Percentiles rank a stretch among this genome's conserved stretches.
Evolutionary conservation across 306 rosid genomes (phyloP).

Genomic region (Corylus americana): DNA sequence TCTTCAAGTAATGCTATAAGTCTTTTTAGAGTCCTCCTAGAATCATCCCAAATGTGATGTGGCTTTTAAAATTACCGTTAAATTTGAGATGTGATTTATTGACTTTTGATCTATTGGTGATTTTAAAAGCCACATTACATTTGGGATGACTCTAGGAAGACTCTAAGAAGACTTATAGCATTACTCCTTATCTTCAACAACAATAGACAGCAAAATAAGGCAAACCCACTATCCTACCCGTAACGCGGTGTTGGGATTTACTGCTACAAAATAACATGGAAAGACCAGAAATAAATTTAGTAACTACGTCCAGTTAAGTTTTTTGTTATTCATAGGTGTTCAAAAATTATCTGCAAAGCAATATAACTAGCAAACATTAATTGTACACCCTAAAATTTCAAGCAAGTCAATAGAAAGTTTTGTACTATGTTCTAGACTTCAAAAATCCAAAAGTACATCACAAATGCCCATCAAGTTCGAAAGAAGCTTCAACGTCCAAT

Average conservation of each 20-base stretch:
- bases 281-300: not conserved
- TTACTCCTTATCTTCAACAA: not conserved
- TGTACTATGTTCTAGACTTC: not conserved
- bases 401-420: not conserved
- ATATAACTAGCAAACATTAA: not conserved
- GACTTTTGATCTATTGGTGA: too few species aligned
- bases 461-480: not conserved
- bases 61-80: too few species aligned
- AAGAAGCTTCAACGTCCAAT: not conserved
- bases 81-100: too few species aligned
- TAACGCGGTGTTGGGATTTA: not conserved
- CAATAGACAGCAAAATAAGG: not conserved
- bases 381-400: not conserved
- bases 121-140: too few species aligned
- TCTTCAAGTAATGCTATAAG: too few species aligned
- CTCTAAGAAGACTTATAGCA: too few species aligned
- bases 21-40: too few species aligned
- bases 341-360: not conserved
- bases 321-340: not conserved
- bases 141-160: too few species aligned
- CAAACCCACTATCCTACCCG: not conserved
- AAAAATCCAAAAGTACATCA: not conserved
- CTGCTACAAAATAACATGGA: not conserved
- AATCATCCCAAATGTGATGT: too few species aligned
- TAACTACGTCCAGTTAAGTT: not conserved